Base-by-base conservation (phyloP, 2,329 filamentous ascomycete species). In the Ustilaginoidea virens region DNA sequence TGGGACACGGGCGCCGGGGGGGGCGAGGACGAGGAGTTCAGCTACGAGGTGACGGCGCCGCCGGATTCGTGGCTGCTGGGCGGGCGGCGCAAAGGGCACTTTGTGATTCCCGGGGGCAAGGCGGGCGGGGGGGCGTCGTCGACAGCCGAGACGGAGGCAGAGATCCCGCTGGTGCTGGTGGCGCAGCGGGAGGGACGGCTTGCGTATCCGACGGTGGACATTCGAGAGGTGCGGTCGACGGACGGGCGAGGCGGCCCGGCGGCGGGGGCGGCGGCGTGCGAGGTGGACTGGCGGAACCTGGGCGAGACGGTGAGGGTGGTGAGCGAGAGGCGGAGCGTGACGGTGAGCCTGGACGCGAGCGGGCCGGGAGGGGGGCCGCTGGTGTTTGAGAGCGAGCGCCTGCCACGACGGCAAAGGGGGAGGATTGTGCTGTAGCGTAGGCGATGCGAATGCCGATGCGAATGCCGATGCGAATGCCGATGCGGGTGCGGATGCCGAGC, bases 21-120 rank as follows among this genome's bases (percentile, higher is more conserved):
- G 7, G 38, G 47, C 11, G 58, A 60, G 1, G 62, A 71, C 14
- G 59, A 85, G 2, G 74, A 85, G 36, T 92, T 92, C 45, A 73
- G 76, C 39, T 92, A 90, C 51, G 86, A 93, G 40, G 63, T 96
- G 14, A 71, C 73, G 10, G 76, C 77, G 1, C 70, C 74, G 11
- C 57, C 68, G 2, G 83, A 87, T 22, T 65, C 70, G 0, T 96
- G 87, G 87, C 68, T 94, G 2, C 59, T 96, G 3, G 86, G 83
- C 14, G 87, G 86, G 0, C 72, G 78, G 24, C 68, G 80, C 27
- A 79, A 81, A 38, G 80, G 78, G 0, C 80, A 82, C 44, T 92
- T 93, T 43, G 66, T 66, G 5, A 71, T 76, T 17, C 63, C 69
- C 0, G 40, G 43, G 3, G 34, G 46, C 9, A 40, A 42, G 7